Base-by-base conservation (phyloP, 2,329 filamentous ascomycete genomes). In the Aspergillus phoenicis region DNA sequence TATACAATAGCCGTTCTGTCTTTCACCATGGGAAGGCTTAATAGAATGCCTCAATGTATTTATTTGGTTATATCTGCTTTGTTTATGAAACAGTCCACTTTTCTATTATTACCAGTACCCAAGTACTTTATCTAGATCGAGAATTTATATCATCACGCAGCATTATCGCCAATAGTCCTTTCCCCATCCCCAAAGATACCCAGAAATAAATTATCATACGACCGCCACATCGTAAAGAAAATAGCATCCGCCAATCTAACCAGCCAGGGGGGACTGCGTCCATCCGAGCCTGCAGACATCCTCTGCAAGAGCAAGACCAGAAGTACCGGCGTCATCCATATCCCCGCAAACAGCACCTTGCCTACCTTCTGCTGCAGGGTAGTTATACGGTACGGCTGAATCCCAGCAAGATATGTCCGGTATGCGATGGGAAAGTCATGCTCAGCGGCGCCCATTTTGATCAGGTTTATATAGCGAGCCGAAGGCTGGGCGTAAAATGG, bases 121-220 rank as follows among this genome's bases (percentile, higher is more conserved):
- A 13, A 10, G n/a, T 20, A 39, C n/a, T 28, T 36, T 26, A 13
- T 22, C 10, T 30, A 51, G 26, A 30, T 30, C 15, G 7, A 24
- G 10, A 52, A 15, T 15, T 30, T 8, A 4, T 13, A 4, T 39
- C 26, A 53, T 8, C 51, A 17, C 10, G n/a, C 36, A 33, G 4
- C n/a, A 36, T 30, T 47, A 38, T 54, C 30, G 36, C 53, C 68
- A 20, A 81, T 70, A 1, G 85, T 87, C 67, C 86, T 85, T 81
- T 98, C 94, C 0, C 95, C 95, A 71, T 98, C 91, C 0, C 94
- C 94, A 81, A 96, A 97, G 0, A 89, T 43, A 0, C 77, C 79
- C 74, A 86, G 88, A 66, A 89, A 89, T 17, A 86, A 71, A 0
- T 55, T 62, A 77, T 92, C 89, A 76, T 93, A 91, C 51, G 77